Percentiles rank a stretch among this genome's conserved stretches.
Evolutionary conservation across 139 green algal genomes (phyloP).

Genomic region (Tetradesmus lagerheimii): DNA sequence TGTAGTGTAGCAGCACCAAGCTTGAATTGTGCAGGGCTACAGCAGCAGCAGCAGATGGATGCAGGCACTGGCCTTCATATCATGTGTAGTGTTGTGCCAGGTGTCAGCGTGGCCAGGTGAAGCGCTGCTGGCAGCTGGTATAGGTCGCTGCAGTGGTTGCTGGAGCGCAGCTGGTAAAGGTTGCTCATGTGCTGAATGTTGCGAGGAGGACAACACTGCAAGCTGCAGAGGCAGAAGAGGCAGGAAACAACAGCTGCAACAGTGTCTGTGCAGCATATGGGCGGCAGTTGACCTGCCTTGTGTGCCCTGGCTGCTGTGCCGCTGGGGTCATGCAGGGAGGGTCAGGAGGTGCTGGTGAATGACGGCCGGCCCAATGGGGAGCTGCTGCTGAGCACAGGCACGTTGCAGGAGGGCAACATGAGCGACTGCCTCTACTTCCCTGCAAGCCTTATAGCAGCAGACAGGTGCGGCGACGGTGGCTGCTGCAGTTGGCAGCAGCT

Average conservation of each 20-base stretch:
- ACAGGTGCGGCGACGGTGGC: conserved; percentile 50
- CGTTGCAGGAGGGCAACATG: conserved; percentile 66
- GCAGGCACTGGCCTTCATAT: too few relatives aligned
- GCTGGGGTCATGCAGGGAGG: conserved; percentile 55
- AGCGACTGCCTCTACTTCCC: conserved; percentile 42
- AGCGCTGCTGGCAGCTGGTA: too few relatives aligned
- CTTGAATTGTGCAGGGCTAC: too few relatives aligned
- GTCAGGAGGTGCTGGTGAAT: conserved; percentile 77
- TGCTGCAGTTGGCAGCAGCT: not conserved
- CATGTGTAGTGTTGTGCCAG: not conserved
- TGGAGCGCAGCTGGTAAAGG: too few relatives aligned
- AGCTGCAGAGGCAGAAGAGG: too few relatives aligned
- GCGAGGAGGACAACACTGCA: too few relatives aligned
- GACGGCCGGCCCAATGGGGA: conserved; percentile 88
- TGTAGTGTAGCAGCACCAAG: not conserved
- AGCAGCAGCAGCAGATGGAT: not conserved
- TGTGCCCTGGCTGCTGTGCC: not conserved
- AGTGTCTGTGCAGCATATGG: too few relatives aligned
- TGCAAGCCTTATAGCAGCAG: conserved; percentile 54
- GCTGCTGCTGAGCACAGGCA: conserved; percentile 84
- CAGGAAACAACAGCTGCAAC: too few relatives aligned
- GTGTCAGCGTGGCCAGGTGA: too few relatives aligned
- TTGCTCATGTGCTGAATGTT: too few relatives aligned
- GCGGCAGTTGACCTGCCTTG: too few relatives aligned
- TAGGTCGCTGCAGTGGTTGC: too few relatives aligned